A percentile compares a stretch with the other conserved stretches of the same genome.
These are phyloP conservation scores for Pulicaria dysenterica DNA, from an alignment of 129 eudicot genomes.

Conservation along the genomic window DNA sequence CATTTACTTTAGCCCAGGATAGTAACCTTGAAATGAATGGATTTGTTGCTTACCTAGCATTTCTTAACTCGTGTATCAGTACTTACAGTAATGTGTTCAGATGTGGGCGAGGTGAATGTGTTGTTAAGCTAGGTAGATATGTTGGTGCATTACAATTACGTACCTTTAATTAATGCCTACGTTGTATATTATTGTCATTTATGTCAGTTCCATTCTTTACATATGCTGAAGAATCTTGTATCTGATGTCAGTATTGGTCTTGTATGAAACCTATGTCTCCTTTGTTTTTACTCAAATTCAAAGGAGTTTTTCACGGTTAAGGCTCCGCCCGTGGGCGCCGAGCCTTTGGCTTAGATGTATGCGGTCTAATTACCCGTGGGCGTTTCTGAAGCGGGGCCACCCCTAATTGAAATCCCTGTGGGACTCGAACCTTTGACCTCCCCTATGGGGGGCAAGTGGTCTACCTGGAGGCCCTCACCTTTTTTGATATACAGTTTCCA, in stretches of 20 bases:
- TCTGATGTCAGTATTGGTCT: constrained; percentile 14
- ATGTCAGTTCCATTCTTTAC: constrained; percentile 12
- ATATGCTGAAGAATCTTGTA: constrained; percentile 6
- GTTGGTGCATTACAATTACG: constrained; percentile 14
- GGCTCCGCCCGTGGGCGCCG: no score
- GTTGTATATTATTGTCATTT: background rate
- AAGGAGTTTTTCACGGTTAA: no score
- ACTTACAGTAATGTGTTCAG: constrained; percentile 1
- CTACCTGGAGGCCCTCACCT: background rate
- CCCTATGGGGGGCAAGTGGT: no score
- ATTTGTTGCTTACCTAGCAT: constrained; percentile 10
- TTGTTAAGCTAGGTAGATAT: background rate
- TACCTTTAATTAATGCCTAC: background rate
- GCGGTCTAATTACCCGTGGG: background rate
- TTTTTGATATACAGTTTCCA: constrained; percentile 12
- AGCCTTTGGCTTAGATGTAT: background rate
- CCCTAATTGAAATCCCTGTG: no score
- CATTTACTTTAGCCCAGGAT: constrained; percentile 13
- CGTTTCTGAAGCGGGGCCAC: no score
- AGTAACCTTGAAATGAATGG: constrained; percentile 16
- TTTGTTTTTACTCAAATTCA: background rate
- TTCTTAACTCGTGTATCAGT: constrained; percentile 2
- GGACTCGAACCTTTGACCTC: no score
- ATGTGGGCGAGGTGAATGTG: background rate
- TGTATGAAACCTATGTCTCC: constrained; percentile 2